Evolutionary conservation across 345 rosid species (phyloP).

Genomic region (Diplotaxis tenuifolia): DNA sequence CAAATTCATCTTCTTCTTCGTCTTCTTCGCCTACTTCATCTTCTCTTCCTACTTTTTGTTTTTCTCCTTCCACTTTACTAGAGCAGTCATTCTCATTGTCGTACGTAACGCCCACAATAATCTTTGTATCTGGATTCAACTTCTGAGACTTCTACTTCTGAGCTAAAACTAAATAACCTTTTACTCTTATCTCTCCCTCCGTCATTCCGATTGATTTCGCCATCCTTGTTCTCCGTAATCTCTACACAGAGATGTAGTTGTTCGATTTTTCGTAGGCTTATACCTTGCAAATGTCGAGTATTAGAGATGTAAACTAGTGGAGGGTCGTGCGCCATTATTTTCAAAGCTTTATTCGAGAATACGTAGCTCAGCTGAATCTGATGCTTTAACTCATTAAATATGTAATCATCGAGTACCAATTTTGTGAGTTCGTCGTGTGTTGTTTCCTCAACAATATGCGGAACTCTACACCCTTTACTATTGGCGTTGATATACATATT

Average conservation of each 20-base stretch:
- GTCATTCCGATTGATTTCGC: neutral
- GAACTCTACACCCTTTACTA: neutral
- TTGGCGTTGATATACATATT: neutral
- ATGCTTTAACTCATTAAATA: neutral
- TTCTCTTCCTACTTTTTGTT: neutral
- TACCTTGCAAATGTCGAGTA: too few relatives aligned
- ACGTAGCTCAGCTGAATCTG: too few relatives aligned
- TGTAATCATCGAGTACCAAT: neutral
- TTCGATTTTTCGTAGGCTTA: neutral
- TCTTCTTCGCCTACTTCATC: neutral
- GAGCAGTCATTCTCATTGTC: neutral
- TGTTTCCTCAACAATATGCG: neutral
- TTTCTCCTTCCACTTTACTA: neutral
- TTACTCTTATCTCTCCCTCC: neutral
- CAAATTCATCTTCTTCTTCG: too few relatives aligned
- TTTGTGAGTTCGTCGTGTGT: neutral
- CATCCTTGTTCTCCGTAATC: neutral
- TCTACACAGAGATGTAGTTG: neutral
- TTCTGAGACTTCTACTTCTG: neutral
- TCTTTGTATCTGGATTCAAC: neutral
- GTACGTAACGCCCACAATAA: neutral
- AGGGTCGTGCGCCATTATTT: neutral
- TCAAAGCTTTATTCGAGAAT: too few relatives aligned
- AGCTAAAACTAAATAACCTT: neutral
- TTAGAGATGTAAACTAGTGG: too few relatives aligned